Evolutionary conservation across 441 rosid genomes (phyloP).

Genomic region (Breynia disticha): DNA sequence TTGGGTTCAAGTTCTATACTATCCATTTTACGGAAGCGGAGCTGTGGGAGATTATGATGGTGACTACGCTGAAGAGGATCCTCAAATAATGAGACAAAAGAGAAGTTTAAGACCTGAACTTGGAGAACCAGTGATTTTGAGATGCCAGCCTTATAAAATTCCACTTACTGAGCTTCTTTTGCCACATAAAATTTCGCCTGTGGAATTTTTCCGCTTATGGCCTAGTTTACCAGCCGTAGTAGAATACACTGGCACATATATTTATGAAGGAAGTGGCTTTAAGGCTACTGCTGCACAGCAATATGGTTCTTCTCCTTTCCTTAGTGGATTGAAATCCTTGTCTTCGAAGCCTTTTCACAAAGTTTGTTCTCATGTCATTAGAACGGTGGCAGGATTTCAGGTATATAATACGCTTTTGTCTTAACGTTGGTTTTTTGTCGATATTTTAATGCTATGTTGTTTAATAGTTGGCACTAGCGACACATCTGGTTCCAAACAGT

Average conservation of each 20-base stretch:
- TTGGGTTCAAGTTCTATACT: constrained; percentile 93
- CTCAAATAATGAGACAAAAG: constrained; percentile 68
- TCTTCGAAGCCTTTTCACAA: constrained; percentile 89
- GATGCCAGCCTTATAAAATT: constrained; percentile 96
- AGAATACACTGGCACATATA: constrained; percentile 80
- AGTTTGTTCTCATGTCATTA: constrained; percentile 90
- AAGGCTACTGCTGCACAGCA: constrained; percentile 98
- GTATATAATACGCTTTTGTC: constrained; percentile 23
- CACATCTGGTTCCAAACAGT: no score
- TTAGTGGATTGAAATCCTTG: constrained; percentile 85
- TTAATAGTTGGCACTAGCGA: no score
- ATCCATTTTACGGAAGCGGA: constrained; percentile 90
- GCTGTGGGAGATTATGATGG: constrained; percentile 75
- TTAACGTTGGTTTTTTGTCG: no score
- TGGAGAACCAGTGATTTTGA: constrained; percentile 89
- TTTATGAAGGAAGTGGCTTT: constrained; percentile 96
- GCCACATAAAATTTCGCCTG: constrained; percentile 94
- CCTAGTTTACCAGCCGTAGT: constrained; percentile 94
- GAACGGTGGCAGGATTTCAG: constrained; percentile 98
- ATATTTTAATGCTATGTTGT: no score
- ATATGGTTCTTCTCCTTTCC: constrained; percentile 91
- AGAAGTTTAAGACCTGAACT: constrained; percentile 82
- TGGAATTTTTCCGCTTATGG: constrained; percentile 97
- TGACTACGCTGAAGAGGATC: constrained; percentile 87
- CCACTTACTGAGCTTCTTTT: constrained; percentile 91